These are phyloP conservation scores for Vitis hybrid DNA, from an alignment of 177 flowering plant genomes.

Conservation along the genomic window DNA sequence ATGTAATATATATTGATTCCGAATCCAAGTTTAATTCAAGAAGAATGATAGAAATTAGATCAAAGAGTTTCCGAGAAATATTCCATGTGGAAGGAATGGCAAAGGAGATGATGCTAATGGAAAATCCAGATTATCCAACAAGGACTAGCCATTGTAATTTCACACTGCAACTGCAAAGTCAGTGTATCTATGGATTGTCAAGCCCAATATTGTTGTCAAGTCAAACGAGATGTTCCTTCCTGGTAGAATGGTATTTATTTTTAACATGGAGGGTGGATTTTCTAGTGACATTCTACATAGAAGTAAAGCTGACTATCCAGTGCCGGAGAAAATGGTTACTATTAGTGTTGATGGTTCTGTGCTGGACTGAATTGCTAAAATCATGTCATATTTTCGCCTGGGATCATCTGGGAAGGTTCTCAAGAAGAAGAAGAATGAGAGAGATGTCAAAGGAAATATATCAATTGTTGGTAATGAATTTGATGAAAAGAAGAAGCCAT, in stretches of 20 bases:
- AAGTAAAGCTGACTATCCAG: constrained; percentile 97
- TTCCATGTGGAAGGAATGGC: constrained; percentile 71
- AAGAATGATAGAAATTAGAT: constrained; percentile 84
- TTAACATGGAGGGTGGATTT: constrained; percentile 62
- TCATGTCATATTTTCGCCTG: no score
- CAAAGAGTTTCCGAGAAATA: constrained; percentile 70
- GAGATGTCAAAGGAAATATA: constrained; percentile 69
- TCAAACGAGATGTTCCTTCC: no score
- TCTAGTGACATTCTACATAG: constrained; percentile 84
- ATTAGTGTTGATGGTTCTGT: constrained; percentile 46
- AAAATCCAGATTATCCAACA: no score
- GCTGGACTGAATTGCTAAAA: no score
- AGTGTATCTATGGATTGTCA: no score
- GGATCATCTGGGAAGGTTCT: constrained; percentile 50
- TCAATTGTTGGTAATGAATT: constrained; percentile 48
- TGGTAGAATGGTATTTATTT: no score
- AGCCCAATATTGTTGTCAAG: no score
- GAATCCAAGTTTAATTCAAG: constrained; percentile 84
- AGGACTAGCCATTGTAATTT: no score
- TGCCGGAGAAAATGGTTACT: constrained; percentile 98
- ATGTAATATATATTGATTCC: constrained; percentile 70
- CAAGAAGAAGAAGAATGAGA: constrained; percentile 96
- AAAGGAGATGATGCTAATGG: constrained; percentile 46
- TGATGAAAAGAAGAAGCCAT: constrained; percentile 61
- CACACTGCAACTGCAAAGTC: no score